Percentiles rank a stretch among this genome's conserved stretches.
Conservation (phyloP, 1,284 basidiomycete species). For the Cryptococcus hybrid region DNA sequence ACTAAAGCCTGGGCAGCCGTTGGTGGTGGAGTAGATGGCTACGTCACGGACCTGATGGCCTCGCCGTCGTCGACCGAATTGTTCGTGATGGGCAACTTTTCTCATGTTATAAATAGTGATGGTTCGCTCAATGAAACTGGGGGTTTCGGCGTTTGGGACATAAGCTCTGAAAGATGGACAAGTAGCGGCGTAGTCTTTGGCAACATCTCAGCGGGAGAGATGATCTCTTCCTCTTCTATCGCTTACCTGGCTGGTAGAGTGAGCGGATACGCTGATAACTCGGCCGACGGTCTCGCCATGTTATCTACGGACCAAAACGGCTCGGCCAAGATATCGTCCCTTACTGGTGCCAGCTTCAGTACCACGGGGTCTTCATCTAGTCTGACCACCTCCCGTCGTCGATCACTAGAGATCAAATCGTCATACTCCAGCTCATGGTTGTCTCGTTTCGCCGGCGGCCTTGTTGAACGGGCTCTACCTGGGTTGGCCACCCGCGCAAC, state of each 20-base stretch:
- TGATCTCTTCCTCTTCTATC: conserved; percentile 47
- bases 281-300: conserved; percentile 50
- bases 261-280: conserved; percentile 44
- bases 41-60: conserved; percentile 63
- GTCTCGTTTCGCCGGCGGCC: conserved; percentile 32
- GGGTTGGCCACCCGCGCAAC: conserved; percentile 56
- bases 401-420: conserved; percentile 54
- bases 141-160: conserved; percentile 77
- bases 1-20: conserved; percentile 69
- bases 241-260: conserved; percentile 53
- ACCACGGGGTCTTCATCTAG: conserved; percentile 22
- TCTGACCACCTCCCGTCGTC: conserved; percentile 34
- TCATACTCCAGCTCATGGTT: conserved; percentile 50
- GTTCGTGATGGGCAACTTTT: conserved; percentile 74
- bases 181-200: conserved; percentile 72
- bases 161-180: conserved; percentile 61
- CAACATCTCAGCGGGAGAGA: conserved; percentile 64
- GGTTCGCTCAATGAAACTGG: conserved; percentile 53
- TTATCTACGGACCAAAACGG: conserved; percentile 44
- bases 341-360: conserved; percentile 34
- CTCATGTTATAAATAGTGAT: conserved; percentile 54
- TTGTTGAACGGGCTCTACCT: conserved; percentile 25
- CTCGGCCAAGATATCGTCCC: conserved; percentile 24
- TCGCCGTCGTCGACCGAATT: conserved; percentile 54
- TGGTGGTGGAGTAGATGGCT: conserved; percentile 72